Percentiles rank a stretch among this genome's conserved stretches.
Conservation (phyloP, 2,329 filamentous ascomycete species). For the Stachybotrys elegans region DNA sequence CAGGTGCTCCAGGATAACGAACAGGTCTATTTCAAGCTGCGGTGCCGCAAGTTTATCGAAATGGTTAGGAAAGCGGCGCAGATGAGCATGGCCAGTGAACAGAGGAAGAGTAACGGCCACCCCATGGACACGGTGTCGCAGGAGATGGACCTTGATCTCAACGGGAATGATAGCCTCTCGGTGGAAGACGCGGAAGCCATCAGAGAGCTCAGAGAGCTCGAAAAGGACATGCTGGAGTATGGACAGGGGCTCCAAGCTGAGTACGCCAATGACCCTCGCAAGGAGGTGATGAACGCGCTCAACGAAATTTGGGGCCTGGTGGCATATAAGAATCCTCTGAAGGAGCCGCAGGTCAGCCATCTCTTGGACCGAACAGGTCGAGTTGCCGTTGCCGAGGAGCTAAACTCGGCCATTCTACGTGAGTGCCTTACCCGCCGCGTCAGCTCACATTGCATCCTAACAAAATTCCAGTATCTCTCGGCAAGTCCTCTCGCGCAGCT, state of each 20-base stretch:
- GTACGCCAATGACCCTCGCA: slow-evolving; percentile 66
- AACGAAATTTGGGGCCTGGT: slow-evolving; percentile 84
- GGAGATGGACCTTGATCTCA: slow-evolving; percentile 31
- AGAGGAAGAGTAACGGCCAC: slow-evolving; percentile 39
- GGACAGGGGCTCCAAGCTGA: slow-evolving; percentile 74
- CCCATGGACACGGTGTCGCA: slow-evolving; percentile 53
- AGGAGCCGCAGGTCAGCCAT: slow-evolving; percentile 68
- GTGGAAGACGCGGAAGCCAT: slow-evolving; percentile 35
- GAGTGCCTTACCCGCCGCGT: slow-evolving; percentile 28
- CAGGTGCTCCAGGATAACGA: slow-evolving; percentile 74
- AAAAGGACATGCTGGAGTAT: slow-evolving; percentile 69
- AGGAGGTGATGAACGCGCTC: slow-evolving; percentile 67
- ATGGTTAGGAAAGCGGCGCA: slow-evolving; percentile 78
- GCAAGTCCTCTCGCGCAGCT: slow-evolving; percentile 81
- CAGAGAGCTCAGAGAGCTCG: slow-evolving; percentile 40
- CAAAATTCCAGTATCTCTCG: slow-evolving; percentile 65
- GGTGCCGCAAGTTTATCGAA: slow-evolving; percentile 90
- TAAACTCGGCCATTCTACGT: slow-evolving; percentile 92
- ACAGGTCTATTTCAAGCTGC: slow-evolving; percentile 80
- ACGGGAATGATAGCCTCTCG: slow-evolving; percentile 48
- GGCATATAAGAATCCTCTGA: slow-evolving; percentile 77
- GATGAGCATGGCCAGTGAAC: slow-evolving; percentile 43
- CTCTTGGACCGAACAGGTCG: slow-evolving; percentile 73
- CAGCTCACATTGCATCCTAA: slow-evolving; percentile 11
- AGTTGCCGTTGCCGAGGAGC: slow-evolving; percentile 78